Evolutionary conservation across 2,329 filamentous ascomycete genomes (phyloP).

Genomic region (Trichophyton benhamiae): DNA sequence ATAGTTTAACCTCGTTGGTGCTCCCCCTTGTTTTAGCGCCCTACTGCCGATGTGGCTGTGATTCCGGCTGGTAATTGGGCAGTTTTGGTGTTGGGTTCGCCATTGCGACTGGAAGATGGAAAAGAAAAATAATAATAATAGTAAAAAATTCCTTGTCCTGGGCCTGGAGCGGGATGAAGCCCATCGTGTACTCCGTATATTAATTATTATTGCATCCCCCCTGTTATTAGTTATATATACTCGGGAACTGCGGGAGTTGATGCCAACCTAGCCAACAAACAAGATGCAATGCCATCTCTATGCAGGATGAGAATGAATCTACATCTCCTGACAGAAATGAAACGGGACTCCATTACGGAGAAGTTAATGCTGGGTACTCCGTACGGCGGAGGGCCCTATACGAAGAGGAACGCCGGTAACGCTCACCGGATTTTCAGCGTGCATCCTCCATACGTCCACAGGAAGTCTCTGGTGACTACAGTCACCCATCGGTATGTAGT

Average conservation of each 20-base stretch:
- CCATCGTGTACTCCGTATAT: background rate
- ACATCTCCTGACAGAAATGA: background rate
- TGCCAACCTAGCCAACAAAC: background rate
- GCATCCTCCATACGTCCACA: too few relatives aligned
- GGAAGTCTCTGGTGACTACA: too few relatives aligned
- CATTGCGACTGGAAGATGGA: background rate
- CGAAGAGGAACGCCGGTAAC: background rate
- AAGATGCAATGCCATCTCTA: background rate
- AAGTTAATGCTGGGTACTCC: too few relatives aligned
- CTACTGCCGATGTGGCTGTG: background rate
- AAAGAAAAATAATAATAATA: background rate
- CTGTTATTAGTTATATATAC: background rate
- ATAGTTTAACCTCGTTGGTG: background rate
- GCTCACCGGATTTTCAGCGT: too few relatives aligned
- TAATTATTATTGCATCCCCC: background rate
- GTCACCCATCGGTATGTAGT: too few relatives aligned
- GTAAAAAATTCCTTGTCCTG: background rate
- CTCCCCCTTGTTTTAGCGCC: background rate
- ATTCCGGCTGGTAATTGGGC: background rate
- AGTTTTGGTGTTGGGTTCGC: background rate
- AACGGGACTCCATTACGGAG: too few relatives aligned
- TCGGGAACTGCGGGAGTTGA: background rate
- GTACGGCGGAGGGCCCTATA: too few relatives aligned
- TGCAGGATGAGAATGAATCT: background rate
- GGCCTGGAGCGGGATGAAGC: background rate